phyloP scores from a whole-genome alignment of 1,284 basidiomycete genomes.

The Malassezia sp. region DNA sequence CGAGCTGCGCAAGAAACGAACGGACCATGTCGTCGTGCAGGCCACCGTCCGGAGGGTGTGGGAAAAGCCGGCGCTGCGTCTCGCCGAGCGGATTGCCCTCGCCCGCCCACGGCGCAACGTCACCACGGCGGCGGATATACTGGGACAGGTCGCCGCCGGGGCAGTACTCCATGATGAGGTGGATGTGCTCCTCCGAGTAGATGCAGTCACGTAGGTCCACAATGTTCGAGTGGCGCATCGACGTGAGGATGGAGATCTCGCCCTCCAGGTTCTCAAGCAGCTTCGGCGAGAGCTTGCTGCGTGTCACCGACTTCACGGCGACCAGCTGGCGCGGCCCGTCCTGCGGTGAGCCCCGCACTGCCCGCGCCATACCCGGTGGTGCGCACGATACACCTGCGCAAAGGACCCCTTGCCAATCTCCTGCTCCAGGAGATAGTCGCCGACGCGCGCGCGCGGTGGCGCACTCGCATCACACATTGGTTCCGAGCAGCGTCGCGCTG shows the following conservation, averaged over 20 bases:
- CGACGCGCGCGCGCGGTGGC: too few species aligned
- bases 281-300: slow-evolving; percentile 77
- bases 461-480: too few species aligned
- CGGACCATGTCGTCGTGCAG: slow-evolving; percentile 80
- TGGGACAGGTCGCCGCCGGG: slow-evolving; percentile 87
- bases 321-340: slow-evolving; percentile 49
- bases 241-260: slow-evolving; percentile 93
- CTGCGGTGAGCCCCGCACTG: background rate
- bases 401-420: slow-evolving; percentile 70
- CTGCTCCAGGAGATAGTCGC: slow-evolving; percentile 51
- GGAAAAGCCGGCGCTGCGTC: slow-evolving; percentile 55
- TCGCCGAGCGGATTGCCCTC: slow-evolving; percentile 11
- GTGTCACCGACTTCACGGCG: slow-evolving; percentile 89
- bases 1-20: slow-evolving; percentile 88
- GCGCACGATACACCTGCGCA: slow-evolving; percentile 87
- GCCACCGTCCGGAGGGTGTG: slow-evolving; percentile 79
- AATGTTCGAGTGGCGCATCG: slow-evolving; percentile 81
- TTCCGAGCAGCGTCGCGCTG: too few species aligned
- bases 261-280: slow-evolving; percentile 91
- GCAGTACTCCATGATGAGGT: slow-evolving; percentile 96
- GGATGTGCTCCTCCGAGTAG: slow-evolving; percentile 82
- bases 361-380: slow-evolving; percentile 42
- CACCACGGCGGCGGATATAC: slow-evolving; percentile 59
- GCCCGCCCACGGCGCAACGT: slow-evolving; percentile 22
- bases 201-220: slow-evolving; percentile 87